These are phyloP conservation scores for Phytophthora pini DNA, from an alignment of 352 stramenopile species.

Conservation along the genomic window DNA sequence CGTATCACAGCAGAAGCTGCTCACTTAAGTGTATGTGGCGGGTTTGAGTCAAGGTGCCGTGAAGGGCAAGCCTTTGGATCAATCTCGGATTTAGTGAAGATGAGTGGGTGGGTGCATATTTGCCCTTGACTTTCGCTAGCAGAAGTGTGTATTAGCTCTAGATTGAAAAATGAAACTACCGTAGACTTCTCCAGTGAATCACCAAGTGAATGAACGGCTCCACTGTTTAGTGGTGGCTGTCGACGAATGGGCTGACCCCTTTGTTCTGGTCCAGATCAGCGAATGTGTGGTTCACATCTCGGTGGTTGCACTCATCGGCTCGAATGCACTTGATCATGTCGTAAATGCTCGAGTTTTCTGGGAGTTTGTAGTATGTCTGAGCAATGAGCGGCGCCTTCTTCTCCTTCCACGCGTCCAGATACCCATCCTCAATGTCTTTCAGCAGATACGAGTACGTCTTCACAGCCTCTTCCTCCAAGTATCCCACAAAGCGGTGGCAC, in stretches of 20 bases:
- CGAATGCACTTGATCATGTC: constrained; percentile 89
- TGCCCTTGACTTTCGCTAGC: too few relatives aligned
- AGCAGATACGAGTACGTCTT: constrained; percentile 92
- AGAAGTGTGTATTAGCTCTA: too few relatives aligned
- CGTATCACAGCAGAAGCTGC: not conserved
- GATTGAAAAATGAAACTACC: too few relatives aligned
- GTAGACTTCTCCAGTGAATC: not conserved
- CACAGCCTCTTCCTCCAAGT: constrained; percentile 92
- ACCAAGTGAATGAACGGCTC: not conserved
- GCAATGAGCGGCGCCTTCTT: constrained; percentile 71
- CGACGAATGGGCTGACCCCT: constrained; percentile 53
- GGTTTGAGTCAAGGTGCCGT: too few relatives aligned
- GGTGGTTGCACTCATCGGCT: constrained; percentile 88
- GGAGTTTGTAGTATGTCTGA: constrained; percentile 89
- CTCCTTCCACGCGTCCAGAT: constrained; percentile 76
- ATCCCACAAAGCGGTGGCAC: constrained; percentile 93
- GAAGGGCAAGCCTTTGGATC: too few relatives aligned
- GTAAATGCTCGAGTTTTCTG: constrained; percentile 64
- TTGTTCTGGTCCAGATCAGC: constrained; percentile 61
- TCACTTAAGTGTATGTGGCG: too few relatives aligned
- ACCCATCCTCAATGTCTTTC: constrained; percentile 82
- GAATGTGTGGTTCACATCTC: constrained; percentile 89
- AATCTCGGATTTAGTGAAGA: too few relatives aligned
- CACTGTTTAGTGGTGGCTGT: constrained; percentile 22
- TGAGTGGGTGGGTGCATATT: too few relatives aligned